Percentiles rank a stretch among this genome's conserved stretches.
Conservation (phyloP, 129 eudicot genomes). For the Sambucus nigra region DNA sequence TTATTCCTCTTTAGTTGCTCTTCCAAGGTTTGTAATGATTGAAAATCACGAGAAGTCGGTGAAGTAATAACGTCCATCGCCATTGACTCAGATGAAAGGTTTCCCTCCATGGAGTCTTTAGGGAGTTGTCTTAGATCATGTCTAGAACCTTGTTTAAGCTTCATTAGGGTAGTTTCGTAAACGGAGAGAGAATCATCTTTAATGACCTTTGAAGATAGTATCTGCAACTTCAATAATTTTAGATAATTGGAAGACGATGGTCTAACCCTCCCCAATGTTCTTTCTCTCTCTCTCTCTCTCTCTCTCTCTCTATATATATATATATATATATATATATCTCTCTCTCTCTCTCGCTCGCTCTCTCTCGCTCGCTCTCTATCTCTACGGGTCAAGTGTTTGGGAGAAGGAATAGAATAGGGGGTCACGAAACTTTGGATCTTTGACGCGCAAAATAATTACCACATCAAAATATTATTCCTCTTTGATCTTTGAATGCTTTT, state of each 20-base stretch:
- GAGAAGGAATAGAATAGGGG: background rate
- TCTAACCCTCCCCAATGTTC: conserved; percentile 61
- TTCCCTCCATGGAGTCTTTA: conserved; percentile 15
- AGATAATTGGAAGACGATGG: conserved; percentile 44
- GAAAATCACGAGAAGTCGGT: conserved; percentile 11
- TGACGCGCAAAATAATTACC: background rate
- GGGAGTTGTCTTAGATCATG: conserved; percentile 17
- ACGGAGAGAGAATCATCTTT: conserved; percentile 78
- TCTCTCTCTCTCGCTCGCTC: too few species aligned
- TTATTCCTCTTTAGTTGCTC: conserved; percentile 25
- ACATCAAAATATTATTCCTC: background rate
- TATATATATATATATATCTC: too few species aligned
- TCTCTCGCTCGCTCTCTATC: too few species aligned
- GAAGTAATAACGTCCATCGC: background rate
- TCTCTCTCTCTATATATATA: too few species aligned
- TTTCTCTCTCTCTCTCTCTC: conserved; percentile 14
- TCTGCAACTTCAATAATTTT: conserved; percentile 53
- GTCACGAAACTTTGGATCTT: background rate
- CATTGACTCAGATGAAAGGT: conserved; percentile 7
- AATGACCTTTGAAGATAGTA: conserved; percentile 50
- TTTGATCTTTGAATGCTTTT: too few species aligned
- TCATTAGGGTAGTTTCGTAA: conserved; percentile 67
- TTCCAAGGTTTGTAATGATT: conserved; percentile 15
- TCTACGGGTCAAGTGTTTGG: background rate
- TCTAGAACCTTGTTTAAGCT: conserved; percentile 70